Conservation (phyloP, 768 basidiomycete species). For the Tephrocybe sp. region DNA sequence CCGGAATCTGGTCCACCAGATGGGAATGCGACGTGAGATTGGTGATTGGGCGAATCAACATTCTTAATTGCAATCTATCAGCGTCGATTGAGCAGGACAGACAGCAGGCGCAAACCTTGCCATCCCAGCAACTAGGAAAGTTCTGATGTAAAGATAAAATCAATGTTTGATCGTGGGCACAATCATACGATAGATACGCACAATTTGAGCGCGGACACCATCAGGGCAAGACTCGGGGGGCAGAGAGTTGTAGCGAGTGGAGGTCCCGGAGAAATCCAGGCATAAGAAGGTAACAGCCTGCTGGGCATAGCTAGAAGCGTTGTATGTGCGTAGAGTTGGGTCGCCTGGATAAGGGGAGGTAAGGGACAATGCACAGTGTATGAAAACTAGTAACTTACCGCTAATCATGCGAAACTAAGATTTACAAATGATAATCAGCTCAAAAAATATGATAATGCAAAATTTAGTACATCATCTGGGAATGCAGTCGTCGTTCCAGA, state of each 20-base stretch:
- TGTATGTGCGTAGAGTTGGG: conserved; percentile 44
- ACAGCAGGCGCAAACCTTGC: conserved; percentile 32
- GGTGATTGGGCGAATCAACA: conserved; percentile 47
- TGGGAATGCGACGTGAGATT: conserved; percentile 47
- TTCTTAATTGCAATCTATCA: conserved; percentile 26
- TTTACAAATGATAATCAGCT: conserved; percentile 5
- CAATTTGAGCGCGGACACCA: conserved; percentile 50
- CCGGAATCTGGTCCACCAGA: conserved; percentile 47
- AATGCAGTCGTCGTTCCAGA: conserved; percentile 48
- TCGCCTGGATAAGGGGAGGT: conserved; percentile 26
- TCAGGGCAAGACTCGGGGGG: conserved; percentile 38
- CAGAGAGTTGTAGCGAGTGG: conserved; percentile 35
- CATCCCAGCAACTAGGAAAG: conserved; percentile 57
- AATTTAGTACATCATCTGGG: conserved; percentile 46
- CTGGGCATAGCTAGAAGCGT: conserved; percentile 40
- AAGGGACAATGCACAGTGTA: background rate
- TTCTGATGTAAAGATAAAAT: conserved; percentile 28
- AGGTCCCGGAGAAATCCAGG: conserved; percentile 41
- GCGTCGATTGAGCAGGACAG: background rate
- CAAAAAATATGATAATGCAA: background rate
- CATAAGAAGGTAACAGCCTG: conserved; percentile 47
- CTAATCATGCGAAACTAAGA: conserved; percentile 56
- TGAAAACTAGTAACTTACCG: conserved; percentile 26
- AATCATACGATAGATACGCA: conserved; percentile 22
- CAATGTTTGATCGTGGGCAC: background rate